Evolutionary conservation across 2,329 filamentous ascomycete species (phyloP).

Genomic region (Pseudogymnoascus sp.): DNA sequence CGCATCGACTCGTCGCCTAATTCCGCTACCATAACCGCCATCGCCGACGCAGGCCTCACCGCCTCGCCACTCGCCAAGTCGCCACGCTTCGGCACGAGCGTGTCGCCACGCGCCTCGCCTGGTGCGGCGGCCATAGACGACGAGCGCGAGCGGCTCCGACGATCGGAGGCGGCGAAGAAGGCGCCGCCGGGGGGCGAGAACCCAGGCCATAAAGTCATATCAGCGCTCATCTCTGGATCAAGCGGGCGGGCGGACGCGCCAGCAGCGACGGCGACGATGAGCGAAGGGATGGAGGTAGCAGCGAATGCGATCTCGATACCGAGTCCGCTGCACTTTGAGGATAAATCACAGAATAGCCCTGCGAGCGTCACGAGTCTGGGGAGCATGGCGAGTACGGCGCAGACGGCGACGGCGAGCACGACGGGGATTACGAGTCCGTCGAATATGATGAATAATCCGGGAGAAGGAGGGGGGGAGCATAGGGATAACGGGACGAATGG

Average conservation of each 20-base stretch:
- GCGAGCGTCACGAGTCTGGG: constrained; percentile 26
- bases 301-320: constrained; percentile 25
- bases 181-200: constrained; percentile 39
- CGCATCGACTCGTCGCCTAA: constrained; percentile 21
- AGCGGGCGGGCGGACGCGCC: constrained; percentile 47
- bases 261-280: constrained; percentile 21
- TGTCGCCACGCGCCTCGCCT: constrained; percentile 28
- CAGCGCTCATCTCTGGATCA: constrained; percentile 45
- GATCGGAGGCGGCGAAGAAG: constrained; percentile 37
- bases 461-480: constrained; percentile 19
- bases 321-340: constrained; percentile 22
- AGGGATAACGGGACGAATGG: constrained; percentile 16
- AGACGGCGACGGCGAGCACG: constrained; percentile 26
- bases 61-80: constrained; percentile 26
- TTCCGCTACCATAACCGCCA: constrained; percentile 18
- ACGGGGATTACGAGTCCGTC: constrained; percentile 25
- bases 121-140: constrained; percentile 47
- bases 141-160: constrained; percentile 34
- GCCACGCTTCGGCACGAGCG: constrained; percentile 23
- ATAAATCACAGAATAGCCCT: constrained; percentile 24
- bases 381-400: constrained; percentile 25
- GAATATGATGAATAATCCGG: constrained; percentile 18
- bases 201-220: constrained; percentile 43
- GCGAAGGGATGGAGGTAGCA: constrained; percentile 23
- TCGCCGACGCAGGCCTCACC: constrained; percentile 22